phyloP scores from a whole-genome alignment of 345 rosid genomes.

The Schrenkiella parvula region DNA sequence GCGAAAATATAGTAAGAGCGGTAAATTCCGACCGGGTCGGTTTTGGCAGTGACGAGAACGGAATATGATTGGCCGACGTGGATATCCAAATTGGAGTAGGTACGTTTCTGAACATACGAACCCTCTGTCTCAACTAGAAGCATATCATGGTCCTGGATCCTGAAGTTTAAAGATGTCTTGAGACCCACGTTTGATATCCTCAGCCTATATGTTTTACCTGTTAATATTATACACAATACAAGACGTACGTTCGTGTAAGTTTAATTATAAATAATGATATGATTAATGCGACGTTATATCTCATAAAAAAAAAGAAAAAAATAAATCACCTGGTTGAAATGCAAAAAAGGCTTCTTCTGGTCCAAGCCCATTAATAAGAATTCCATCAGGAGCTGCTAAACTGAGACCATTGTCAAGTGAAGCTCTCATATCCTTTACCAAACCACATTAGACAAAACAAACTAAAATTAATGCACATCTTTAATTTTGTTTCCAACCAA shows the following conservation, averaged over 20 bases:
- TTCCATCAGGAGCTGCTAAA: constrained; percentile 27
- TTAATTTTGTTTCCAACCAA: not conserved
- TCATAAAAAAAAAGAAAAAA: not conserved
- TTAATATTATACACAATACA: not conserved
- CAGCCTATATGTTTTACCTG: constrained; percentile 33
- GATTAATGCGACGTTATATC: not conserved
- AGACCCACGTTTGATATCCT: constrained; percentile 38
- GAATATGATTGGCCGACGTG: constrained; percentile 38
- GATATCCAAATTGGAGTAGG: constrained; percentile 16
- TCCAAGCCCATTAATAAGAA: constrained; percentile 33
- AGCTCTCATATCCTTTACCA: constrained; percentile 31
- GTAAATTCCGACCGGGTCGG: not conserved
- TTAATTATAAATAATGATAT: not conserved
- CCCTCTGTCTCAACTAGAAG: constrained; percentile 35
- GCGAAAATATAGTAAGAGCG: constrained; percentile 29
- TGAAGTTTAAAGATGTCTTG: constrained; percentile 30
- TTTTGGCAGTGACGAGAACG: constrained; percentile 32
- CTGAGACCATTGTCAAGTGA: constrained; percentile 26
- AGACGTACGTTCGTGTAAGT: not conserved
- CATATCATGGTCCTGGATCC: constrained; percentile 35
- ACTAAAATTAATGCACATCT: not conserved
- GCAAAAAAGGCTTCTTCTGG: constrained; percentile 24
- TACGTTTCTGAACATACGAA: constrained; percentile 23
- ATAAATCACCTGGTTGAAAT: constrained; percentile 25
- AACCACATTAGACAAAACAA: not conserved